Evolutionary conservation across 1,139 yeast genomes (phyloP).

Genomic region (Magnusiomyces magnusii): DNA sequence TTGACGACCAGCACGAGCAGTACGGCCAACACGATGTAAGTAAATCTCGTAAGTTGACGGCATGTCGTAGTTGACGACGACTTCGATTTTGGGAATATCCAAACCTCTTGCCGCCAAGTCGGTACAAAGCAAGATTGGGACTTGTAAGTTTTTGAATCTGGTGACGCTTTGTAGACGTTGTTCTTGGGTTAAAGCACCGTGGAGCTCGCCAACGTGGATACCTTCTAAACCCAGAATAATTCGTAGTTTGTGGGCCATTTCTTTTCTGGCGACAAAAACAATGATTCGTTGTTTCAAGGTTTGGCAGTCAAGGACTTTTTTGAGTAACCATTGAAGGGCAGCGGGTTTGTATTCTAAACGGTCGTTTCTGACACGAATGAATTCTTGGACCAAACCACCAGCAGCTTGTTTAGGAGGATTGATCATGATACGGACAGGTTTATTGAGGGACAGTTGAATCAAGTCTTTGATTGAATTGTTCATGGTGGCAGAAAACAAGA

Average conservation of each 20-base stretch:
- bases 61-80: slow-evolving; percentile 91
- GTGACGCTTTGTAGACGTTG: slow-evolving; percentile 84
- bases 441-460: slow-evolving; percentile 76
- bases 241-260: slow-evolving; percentile 79
- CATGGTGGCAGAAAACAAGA: slow-evolving; percentile 97
- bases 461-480: slow-evolving; percentile 83
- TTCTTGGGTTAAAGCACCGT: slow-evolving; percentile 91
- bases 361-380: slow-evolving; percentile 78
- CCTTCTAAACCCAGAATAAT: slow-evolving; percentile 82
- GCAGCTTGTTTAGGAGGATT: slow-evolving; percentile 96
- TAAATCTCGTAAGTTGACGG: slow-evolving; percentile 87
- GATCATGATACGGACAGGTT: slow-evolving; percentile 91
- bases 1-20: slow-evolving; percentile 98
- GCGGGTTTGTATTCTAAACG: slow-evolving; percentile 82
- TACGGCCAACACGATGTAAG: slow-evolving; percentile 97
- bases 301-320: slow-evolving; percentile 37
- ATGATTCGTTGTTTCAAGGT: slow-evolving; percentile 69
- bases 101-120: slow-evolving; percentile 99
- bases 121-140: slow-evolving; percentile 87
- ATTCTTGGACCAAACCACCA: slow-evolving; percentile 77
- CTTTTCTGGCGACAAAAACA: slow-evolving; percentile 87
- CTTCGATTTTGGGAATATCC: slow-evolving; percentile 96
- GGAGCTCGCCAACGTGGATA: slow-evolving; percentile 82
- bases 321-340: slow-evolving; percentile 60
- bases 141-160: slow-evolving; percentile 70